Base-by-base conservation (phyloP, 306 rosid genomes). In the Luffa acutangula region DNA sequence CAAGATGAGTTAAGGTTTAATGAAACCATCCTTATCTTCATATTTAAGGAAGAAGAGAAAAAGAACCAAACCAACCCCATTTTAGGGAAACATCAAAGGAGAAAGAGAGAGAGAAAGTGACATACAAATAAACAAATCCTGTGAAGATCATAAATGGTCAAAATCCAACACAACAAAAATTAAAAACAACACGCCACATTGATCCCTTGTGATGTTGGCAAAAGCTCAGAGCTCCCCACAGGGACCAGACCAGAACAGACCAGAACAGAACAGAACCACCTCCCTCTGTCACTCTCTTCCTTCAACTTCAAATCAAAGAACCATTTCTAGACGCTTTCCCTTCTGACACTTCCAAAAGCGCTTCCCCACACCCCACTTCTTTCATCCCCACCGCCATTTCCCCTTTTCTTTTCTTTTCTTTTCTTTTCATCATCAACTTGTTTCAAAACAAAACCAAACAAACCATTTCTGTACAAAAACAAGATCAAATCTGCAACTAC, bases 241-340 rank as follows among this genome's bases (percentile, higher is more conserved):
- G 31, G 31, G 31, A 25, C 31, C 31, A 25, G 31, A 25, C 31
- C 31, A 25, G 31, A 25, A 25, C 31, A 25, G 31, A 25, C 0
- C 31, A 25, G 31, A 25, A 25, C 31, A 25, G 31, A 25, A 25
- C 31, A 25, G 31, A 25, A 25, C 25, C 25, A 56, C 60, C 49
- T 39, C 53, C 0, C 36, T 42, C 46, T 69, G 54, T 10, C 15
- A 9, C 54, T 69, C 46, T 64, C 45, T 64, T 20, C 14, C 36
- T 69, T 13, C 18, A 17, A 51, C 46, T 74, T 74, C 63, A 74
- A 74, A 74, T 51, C 62, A 52, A 74, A 11, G 3, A 21, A 12
- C 77, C 77, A 73, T 73, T 73, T 73, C 77, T 73, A 73, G 78
- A 74, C 57, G 57, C 78, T 33, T 74, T 34, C 58, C n/a, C 9